Base-by-base conservation (phyloP, 1,284 basidiomycete species). In the Stygiomarasmius scandens region DNA sequence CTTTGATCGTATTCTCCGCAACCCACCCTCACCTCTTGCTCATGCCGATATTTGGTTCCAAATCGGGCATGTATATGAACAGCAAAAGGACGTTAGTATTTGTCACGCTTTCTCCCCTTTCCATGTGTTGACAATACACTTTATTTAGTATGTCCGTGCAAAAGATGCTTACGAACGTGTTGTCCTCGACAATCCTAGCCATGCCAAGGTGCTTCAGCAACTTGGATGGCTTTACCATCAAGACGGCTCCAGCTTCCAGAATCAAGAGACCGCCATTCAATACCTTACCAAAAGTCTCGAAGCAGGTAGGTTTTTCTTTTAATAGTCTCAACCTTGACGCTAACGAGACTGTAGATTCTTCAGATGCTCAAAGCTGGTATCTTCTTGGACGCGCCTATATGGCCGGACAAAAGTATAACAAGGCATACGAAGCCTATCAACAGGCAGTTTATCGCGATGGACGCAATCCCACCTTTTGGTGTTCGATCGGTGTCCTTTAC, bases 31-130 rank as follows among this genome's bases (percentile, higher is more conserved):
- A 63, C 96, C 97, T 0, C 86, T 99, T 34, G 96, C 96, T 14
- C 93, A 96, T 68, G 94, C 95, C 64, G 96, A 99, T 68, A 98
- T 99, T 62, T 98, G 95, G 94, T 99, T 99, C 85, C 97, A 99
- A 76, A 98, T 99, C 61, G 96, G 97, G 1, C 97, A 99, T 70
- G 96, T 99, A 19, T 95, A 95, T 68, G 97, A 99, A 74, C 94
- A 96, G 69, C 92, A 96, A 73, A 92, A 95, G 72, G 94, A 97
- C 71, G 93, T 95, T 69, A 77, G 89, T 81, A 19, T 61, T 43
- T 22, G 14, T 12, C 49, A 34, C 12, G 44, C 34, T 8, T 41
- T 19, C n/a, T 49, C 41, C n/a, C 55, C 12, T 25, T 11, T 14
- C 24, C 6, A 36, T 25, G 9, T 36, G 57, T 59, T 43, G 60